A percentile compares a stretch with the other conserved stretches of the same genome.
Conservation (phyloP, 1,139 yeast species). For the Taphrina populina region DNA sequence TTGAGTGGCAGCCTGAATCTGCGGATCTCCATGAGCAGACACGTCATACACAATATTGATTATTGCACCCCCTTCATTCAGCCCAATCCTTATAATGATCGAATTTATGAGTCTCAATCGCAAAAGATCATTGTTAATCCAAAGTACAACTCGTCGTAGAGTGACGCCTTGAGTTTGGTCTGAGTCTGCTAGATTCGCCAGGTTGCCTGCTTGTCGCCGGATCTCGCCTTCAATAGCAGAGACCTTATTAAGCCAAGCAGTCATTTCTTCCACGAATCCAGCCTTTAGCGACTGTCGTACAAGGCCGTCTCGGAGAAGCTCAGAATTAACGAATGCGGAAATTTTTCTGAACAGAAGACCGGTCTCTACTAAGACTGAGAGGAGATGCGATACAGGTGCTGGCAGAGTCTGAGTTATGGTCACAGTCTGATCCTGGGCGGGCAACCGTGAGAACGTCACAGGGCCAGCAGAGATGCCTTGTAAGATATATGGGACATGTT, state of each 20-base stretch:
- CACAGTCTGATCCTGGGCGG: constrained; percentile 43
- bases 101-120: constrained; percentile 58
- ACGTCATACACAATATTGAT: constrained; percentile 56
- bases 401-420: constrained; percentile 57
- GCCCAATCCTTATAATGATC: constrained; percentile 47
- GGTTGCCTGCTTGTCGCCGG: constrained; percentile 40
- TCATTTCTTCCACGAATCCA: constrained; percentile 56
- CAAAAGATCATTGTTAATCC: constrained; percentile 55
- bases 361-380: constrained; percentile 66
- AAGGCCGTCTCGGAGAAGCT: constrained; percentile 42
- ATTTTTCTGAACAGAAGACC: constrained; percentile 64
- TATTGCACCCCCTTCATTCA: constrained; percentile 55
- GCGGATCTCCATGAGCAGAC: constrained; percentile 63
- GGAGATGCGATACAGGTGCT: constrained; percentile 58
- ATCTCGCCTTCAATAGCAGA: constrained; percentile 53
- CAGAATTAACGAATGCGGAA: constrained; percentile 44
- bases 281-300: constrained; percentile 58
- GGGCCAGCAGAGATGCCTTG: constrained; percentile 70
- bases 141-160: constrained; percentile 49
- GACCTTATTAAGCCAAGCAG: constrained; percentile 56
- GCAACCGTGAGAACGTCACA: constrained; percentile 50
- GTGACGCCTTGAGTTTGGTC: constrained; percentile 42
- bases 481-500: constrained; percentile 63
- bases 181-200: constrained; percentile 33
- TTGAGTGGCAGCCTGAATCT: constrained; percentile 51